Evolutionary conservation across 768 basidiomycete genomes (phyloP).

Genomic region (Neoboletus magnificus): DNA sequence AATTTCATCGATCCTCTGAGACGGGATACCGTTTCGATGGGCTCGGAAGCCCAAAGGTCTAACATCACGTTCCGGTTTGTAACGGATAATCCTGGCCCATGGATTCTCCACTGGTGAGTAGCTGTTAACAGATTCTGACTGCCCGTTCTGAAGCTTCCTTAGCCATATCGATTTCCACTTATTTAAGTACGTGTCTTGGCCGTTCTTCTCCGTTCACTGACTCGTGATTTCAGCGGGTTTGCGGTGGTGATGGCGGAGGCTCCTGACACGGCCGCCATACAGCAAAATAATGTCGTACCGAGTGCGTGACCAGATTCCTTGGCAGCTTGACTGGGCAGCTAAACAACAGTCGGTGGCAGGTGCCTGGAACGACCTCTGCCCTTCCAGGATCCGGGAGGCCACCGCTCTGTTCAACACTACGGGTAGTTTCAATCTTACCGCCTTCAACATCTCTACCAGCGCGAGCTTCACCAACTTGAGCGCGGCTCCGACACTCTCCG

Average conservation of each 20-base stretch:
- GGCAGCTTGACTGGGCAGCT: not conserved
- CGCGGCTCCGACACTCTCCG: not conserved
- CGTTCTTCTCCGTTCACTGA: slow-evolving; percentile 3
- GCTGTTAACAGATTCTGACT: not conserved
- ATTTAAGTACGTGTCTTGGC: slow-evolving; percentile 13
- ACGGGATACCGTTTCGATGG: slow-evolving; percentile 35
- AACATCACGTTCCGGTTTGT: slow-evolving; percentile 55
- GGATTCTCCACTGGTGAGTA: slow-evolving; percentile 45
- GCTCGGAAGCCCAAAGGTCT: slow-evolving; percentile 33
- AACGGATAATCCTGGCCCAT: slow-evolving; percentile 66
- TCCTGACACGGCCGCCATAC: slow-evolving; percentile 12
- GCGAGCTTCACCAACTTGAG: not conserved
- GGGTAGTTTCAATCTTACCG: slow-evolving; percentile 16
- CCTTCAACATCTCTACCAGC: slow-evolving; percentile 7
- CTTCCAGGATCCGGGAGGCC: slow-evolving; percentile 14
- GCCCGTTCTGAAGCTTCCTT: not conserved
- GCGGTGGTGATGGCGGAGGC: slow-evolving; percentile 31
- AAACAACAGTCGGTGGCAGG: slow-evolving; percentile 5
- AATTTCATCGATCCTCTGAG: slow-evolving; percentile 39
- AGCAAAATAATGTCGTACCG: slow-evolving; percentile 19
- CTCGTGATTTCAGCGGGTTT: slow-evolving; percentile 22
- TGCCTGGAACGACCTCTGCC: slow-evolving; percentile 22
- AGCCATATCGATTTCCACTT: slow-evolving; percentile 35
- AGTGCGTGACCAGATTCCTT: slow-evolving; percentile 11
- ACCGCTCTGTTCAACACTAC: slow-evolving; percentile 15